Evolutionary conservation across 1,284 basidiomycete species (phyloP), one percentile per base, ranked within the genome.

Genomic region (Sanguinoderma infundibulare): DNA sequence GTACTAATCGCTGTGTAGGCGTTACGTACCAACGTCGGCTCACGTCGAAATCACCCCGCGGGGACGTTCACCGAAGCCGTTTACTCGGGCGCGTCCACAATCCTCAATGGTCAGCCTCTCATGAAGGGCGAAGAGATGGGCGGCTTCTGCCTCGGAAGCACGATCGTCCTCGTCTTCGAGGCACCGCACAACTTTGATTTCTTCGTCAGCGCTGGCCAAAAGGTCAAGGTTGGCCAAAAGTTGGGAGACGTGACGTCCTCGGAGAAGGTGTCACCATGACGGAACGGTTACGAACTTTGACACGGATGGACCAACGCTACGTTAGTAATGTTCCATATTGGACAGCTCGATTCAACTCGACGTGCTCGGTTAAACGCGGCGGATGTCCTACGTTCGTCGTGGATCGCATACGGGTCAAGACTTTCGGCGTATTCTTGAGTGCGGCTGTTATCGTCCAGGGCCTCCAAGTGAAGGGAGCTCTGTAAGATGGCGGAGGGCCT

Each of bases 141-240:
- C 52, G 96, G 96, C 0, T 99, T 99, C 81, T 90, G 90, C 70
- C 82, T 99, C 1, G 98, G 97, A 1, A 95, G 92, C 74, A 99
- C 97, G 3, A 92, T 99, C 70, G 97, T 99, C 22, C 83, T 99
- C 49, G 94, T 99, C 1, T 98, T 98, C 72, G 98, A 99, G 78
- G 97, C 96, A 0, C 96, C 98, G 0, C 80, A 83, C 62, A 79
- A 87, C 42, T 98, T 96, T 74, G 83, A 88, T 72, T 98, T 98
- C 71, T 75, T 79, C 1, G 83, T 97, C n/a, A 80, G 89, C 67
- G 82, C 89, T 0, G 95, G 95, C 2, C 85, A 97, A 74, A 94
- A 92, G 76, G 87, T 98, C 67, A 91, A 89, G 73, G 94, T 98
- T 34, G 97, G 97, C 0, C 81, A 98, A 78, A 78, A 80, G 63